phyloP scores from a whole-genome alignment of 139 green algal genomes.

The Chlorella sorokiniana region DNA sequence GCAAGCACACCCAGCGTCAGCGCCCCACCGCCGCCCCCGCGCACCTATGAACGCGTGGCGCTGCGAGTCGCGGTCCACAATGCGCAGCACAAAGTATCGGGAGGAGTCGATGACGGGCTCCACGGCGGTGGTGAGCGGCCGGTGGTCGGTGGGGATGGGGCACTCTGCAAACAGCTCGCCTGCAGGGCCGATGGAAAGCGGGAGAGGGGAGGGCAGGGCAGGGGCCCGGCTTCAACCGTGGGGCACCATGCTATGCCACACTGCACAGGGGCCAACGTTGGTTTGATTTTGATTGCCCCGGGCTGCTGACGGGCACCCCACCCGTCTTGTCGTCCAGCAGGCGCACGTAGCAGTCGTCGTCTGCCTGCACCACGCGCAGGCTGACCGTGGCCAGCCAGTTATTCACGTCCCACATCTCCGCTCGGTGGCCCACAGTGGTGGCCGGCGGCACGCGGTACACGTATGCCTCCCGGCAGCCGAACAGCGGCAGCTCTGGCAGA shows the following conservation, averaged over 20 bases:
- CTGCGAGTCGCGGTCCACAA: constrained; percentile 57
- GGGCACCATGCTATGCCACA: too few relatives aligned
- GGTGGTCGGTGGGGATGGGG: constrained; percentile 55
- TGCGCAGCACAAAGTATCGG: constrained; percentile 69
- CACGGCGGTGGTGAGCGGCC: constrained; percentile 57
- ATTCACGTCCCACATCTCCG: constrained; percentile 75
- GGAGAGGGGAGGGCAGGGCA: background rate
- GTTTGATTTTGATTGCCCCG: too few relatives aligned
- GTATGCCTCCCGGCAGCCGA: constrained; percentile 47
- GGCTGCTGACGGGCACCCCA: background rate
- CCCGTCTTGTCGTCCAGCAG: constrained; percentile 40
- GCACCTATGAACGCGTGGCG: constrained; percentile 77
- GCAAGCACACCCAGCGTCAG: too few relatives aligned
- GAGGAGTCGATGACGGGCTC: constrained; percentile 78
- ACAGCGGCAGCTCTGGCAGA: constrained; percentile 24
- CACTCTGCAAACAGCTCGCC: constrained; percentile 82
- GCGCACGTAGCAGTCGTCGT: constrained; percentile 39
- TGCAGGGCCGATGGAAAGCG: constrained; percentile 2
- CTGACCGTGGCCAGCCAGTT: constrained; percentile 64
- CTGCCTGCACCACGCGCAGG: constrained; percentile 30
- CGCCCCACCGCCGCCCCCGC: background rate
- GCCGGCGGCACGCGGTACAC: constrained; percentile 69
- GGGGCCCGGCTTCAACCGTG: background rate
- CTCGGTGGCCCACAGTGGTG: constrained; percentile 62
- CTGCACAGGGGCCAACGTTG: too few relatives aligned